Conservation (phyloP, 169 alveolate genomes). For the Plasmodium berghei region DNA sequence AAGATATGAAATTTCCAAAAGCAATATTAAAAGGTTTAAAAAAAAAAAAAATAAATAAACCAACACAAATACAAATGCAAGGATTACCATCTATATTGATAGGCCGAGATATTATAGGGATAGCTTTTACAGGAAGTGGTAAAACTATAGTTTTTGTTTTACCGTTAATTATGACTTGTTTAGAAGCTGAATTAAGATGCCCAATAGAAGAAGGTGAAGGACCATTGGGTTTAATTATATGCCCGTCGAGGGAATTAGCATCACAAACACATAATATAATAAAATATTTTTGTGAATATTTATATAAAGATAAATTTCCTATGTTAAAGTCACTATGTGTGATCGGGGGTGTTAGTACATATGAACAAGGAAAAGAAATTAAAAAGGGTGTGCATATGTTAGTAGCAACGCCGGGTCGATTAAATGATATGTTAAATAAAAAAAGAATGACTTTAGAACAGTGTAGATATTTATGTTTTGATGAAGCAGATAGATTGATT, state of each 20-base stretch:
- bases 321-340: slow-evolving; percentile 82
- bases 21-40: slow-evolving; percentile 89
- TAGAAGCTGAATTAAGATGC: slow-evolving; percentile 89
- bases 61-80: slow-evolving; percentile 95
- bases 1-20: slow-evolving; percentile 93
- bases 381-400: slow-evolving; percentile 94
- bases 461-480: slow-evolving; percentile 94
- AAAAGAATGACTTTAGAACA: slow-evolving; percentile 90
- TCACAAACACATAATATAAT: slow-evolving; percentile 92
- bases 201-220: slow-evolving; percentile 90
- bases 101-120: slow-evolving; percentile 94
- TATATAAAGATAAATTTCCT: slow-evolving; percentile 83
- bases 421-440: slow-evolving; percentile 93
- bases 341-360: slow-evolving; percentile 89
- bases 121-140: slow-evolving; percentile 95
- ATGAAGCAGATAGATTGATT: slow-evolving; percentile 98
- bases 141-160: slow-evolving; percentile 94
- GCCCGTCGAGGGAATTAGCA: slow-evolving; percentile 96
- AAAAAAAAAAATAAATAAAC: slow-evolving; percentile 90
- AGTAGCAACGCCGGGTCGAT: slow-evolving; percentile 99
- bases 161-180: slow-evolving; percentile 92
- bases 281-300: slow-evolving; percentile 81
- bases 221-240: slow-evolving; percentile 93
- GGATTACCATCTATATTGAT: slow-evolving; percentile 91
- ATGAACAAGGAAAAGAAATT: slow-evolving; percentile 82